Percentiles rank a stretch among this genome's conserved stretches.
phyloP scores from a whole-genome alignment of 768 basidiomycete species.

The Russula foetens region DNA sequence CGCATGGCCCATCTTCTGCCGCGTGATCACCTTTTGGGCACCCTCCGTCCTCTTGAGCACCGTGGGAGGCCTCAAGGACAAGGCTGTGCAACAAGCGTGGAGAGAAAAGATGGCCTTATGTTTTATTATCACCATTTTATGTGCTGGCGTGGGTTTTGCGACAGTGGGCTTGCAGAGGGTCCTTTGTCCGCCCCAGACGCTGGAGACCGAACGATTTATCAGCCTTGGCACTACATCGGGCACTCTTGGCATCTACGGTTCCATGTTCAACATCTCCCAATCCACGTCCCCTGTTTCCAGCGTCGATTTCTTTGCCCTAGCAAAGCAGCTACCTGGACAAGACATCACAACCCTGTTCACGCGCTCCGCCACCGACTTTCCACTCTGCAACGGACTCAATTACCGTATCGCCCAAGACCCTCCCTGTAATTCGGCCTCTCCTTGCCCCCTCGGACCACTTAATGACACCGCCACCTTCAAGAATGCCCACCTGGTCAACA shows the following conservation, averaged over 20 bases:
- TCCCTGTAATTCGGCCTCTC: conserved; percentile 52
- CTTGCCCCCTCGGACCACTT: conserved; percentile 63
- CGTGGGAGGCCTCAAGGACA: conserved; percentile 75
- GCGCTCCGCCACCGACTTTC: conserved; percentile 57
- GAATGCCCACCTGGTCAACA: conserved; percentile 57
- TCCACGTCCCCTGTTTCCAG: conserved; percentile 33
- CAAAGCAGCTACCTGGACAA: conserved; percentile 55
- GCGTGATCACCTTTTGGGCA: conserved; percentile 84
- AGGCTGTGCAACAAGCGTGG: conserved; percentile 82
- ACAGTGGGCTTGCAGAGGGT: conserved; percentile 93
- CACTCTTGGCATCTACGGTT: conserved; percentile 71
- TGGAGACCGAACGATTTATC: conserved; percentile 36
- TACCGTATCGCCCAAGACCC: conserved; percentile 66
- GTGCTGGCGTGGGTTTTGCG: conserved; percentile 76
- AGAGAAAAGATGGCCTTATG: conserved; percentile 94
- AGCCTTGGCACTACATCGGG: conserved; percentile 48
- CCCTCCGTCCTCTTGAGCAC: conserved; percentile 67
- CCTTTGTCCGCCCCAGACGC: conserved; percentile 63
- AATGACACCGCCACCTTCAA: conserved; percentile 48
- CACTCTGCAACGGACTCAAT: conserved; percentile 50
- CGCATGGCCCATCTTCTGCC: conserved; percentile 78
- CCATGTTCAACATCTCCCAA: conserved; percentile 64
- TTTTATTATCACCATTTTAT: conserved; percentile 73
- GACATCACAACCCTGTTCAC: conserved; percentile 88
- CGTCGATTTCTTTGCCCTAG: conserved; percentile 53